Evolutionary conservation across 73 alveolate genomes (phyloP).

Genomic region (Paramecium caudatum): DNA sequence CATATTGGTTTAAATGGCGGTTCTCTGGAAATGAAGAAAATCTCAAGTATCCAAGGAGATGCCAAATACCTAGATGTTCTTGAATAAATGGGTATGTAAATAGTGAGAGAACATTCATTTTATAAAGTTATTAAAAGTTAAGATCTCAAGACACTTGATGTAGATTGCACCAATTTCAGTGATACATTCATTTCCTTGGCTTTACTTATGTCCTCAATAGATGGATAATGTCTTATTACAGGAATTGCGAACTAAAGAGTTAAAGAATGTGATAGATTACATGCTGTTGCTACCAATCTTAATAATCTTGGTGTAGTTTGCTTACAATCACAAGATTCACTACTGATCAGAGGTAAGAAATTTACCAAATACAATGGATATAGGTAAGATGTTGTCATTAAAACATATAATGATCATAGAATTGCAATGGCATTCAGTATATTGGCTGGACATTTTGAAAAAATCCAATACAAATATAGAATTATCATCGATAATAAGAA

Average conservation of each 20-base stretch:
- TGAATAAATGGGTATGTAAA: constrained; percentile 53
- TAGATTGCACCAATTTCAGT: constrained; percentile 71
- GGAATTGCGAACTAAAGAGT: constrained; percentile 79
- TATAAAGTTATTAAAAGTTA: constrained; percentile 15
- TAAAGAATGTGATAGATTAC: constrained; percentile 79
- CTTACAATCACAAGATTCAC: constrained; percentile 65
- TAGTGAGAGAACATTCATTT: constrained; percentile 45
- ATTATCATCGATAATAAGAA: constrained; percentile 64
- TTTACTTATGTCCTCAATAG: constrained; percentile 67
- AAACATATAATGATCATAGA: constrained; percentile 79
- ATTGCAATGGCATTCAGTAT: constrained; percentile 81
- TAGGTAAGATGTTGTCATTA: constrained; percentile 11
- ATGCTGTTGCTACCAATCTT: constrained; percentile 65
- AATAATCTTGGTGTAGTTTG: constrained; percentile 44
- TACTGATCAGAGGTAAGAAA: constrained; percentile 47
- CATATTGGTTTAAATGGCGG: constrained; percentile 68
- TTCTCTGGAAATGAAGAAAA: constrained; percentile 33
- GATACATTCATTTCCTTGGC: constrained; percentile 77
- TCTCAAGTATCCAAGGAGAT: constrained; percentile 72
- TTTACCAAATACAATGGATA: neutral
- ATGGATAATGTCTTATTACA: constrained; percentile 42
- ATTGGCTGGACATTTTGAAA: constrained; percentile 55
- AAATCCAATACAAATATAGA: neutral
- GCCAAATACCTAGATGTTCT: constrained; percentile 52
- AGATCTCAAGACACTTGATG: neutral